These are phyloP conservation scores for Penicillium hesseltinei DNA, from an alignment of 2,329 filamentous ascomycete species.

Conservation along the genomic window DNA sequence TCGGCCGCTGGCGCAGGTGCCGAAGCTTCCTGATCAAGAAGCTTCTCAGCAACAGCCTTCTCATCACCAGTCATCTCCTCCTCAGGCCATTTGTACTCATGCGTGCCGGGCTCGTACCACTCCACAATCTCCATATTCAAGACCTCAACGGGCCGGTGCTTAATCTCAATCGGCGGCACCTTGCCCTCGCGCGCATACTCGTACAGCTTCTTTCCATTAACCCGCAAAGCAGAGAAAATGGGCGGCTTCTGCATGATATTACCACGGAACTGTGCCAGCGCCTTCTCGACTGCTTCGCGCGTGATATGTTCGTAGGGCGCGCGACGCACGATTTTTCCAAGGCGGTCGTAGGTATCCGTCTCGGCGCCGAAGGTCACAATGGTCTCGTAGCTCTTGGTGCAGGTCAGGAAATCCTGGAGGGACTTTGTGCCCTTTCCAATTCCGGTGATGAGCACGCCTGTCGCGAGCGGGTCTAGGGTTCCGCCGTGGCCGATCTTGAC, in stretches of 20 bases:
- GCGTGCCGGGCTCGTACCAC: conserved; percentile 77
- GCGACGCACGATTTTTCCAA: conserved; percentile 76
- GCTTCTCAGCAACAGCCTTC: conserved; percentile 71
- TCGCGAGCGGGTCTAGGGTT: conserved; percentile 90
- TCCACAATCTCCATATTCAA: conserved; percentile 75
- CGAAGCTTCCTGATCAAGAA: conserved; percentile 44
- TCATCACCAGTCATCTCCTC: conserved; percentile 75
- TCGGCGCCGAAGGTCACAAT: conserved; percentile 85
- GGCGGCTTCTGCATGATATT: conserved; percentile 87
- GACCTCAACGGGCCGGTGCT: conserved; percentile 76
- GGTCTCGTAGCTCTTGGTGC: conserved; percentile 91
- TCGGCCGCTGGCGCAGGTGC: conserved; percentile 22
- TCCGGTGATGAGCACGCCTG: conserved; percentile 85
- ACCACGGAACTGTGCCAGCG: conserved; percentile 71
- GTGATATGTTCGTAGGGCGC: conserved; percentile 80
- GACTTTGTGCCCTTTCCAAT: conserved; percentile 84
- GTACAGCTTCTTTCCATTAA: conserved; percentile 91
- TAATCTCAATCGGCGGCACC: conserved; percentile 79
- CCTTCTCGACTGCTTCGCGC: conserved; percentile 71
- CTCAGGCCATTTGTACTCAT: conserved; percentile 74
- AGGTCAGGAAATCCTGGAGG: conserved; percentile 73
- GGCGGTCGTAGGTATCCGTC: conserved; percentile 87
- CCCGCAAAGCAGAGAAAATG: conserved; percentile 87
- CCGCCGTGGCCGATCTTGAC: conserved; percentile 97
- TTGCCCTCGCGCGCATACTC: conserved; percentile 92